Conservation (phyloP, 2,329 filamentous ascomycete genomes). For the Colletotrichum musicola region DNA sequence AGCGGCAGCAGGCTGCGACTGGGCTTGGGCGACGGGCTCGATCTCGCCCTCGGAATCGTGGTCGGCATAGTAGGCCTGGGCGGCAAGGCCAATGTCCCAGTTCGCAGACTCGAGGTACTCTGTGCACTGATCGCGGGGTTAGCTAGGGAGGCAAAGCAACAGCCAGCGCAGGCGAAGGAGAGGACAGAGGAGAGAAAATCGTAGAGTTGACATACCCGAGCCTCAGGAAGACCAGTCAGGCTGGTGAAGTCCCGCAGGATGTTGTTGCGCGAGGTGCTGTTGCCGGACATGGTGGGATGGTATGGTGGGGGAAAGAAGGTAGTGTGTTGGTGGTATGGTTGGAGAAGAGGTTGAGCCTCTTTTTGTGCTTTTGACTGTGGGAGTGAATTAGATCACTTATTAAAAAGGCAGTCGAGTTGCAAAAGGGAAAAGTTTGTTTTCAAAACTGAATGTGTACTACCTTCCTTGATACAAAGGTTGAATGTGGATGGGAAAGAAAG, state of each 20-base stretch:
- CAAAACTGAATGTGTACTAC: too few relatives aligned
- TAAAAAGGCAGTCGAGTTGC: too few relatives aligned
- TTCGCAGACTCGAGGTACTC: conserved; percentile 74
- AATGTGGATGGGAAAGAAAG: not conserved
- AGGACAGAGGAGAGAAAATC: not conserved
- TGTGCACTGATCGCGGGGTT: conserved; percentile 65
- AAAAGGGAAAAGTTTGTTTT: too few relatives aligned
- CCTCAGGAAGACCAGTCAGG: conserved; percentile 35
- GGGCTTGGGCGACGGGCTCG: conserved; percentile 52
- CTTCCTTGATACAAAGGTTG: not conserved
- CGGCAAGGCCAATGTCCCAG: conserved; percentile 76
- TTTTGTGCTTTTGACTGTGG: not conserved
- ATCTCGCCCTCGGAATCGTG: conserved; percentile 61
- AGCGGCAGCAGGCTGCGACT: conserved; percentile 38
- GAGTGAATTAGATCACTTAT: not conserved
- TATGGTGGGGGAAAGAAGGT: conserved; percentile 11
- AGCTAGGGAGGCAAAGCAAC: conserved; percentile 18
- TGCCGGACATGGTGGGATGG: conserved; percentile 30
- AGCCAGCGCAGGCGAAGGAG: not conserved
- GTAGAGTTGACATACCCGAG: conserved; percentile 22
- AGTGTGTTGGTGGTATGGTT: not conserved
- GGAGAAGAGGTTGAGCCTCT: not conserved
- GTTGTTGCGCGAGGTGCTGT: conserved; percentile 38
- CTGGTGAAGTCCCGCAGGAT: conserved; percentile 36
- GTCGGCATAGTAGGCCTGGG: conserved; percentile 72